Percentiles rank a stretch among this genome's conserved stretches.
Conservation (phyloP, 352 stramenopile genomes). For the Phytopythium chamaehyphon region DNA sequence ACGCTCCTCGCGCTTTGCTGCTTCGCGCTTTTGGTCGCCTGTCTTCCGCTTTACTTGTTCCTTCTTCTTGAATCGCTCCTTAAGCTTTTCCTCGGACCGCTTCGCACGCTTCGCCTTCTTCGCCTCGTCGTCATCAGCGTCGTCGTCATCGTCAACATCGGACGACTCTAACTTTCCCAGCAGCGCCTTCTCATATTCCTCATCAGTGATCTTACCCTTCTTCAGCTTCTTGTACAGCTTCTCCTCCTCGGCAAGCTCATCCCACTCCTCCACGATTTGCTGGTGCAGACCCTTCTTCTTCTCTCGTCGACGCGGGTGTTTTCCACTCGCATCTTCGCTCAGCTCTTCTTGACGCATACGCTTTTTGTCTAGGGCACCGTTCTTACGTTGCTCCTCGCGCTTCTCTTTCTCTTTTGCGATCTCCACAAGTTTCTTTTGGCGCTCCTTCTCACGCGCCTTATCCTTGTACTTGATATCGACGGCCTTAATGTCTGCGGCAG, state of each 20-base stretch:
- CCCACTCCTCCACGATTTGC: constrained; percentile 99
- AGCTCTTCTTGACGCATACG: constrained; percentile 62
- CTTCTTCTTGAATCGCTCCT: constrained; percentile 85
- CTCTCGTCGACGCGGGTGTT: constrained; percentile 74
- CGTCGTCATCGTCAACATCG: constrained; percentile 28
- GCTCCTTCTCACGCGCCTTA: constrained; percentile 94
- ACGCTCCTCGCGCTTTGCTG: constrained; percentile 71
- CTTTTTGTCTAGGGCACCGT: constrained; percentile 51
- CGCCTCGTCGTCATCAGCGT: constrained; percentile 33
- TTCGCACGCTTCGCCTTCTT: constrained; percentile 53
- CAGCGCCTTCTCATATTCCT: constrained; percentile 87
- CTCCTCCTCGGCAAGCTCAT: constrained; percentile 97
- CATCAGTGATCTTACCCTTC: constrained; percentile 96
- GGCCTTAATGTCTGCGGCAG: constrained; percentile 85
- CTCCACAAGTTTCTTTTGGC: constrained; percentile 92
- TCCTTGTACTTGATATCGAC: constrained; percentile 94
- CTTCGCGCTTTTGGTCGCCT: constrained; percentile 63
- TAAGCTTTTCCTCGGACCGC: constrained; percentile 55
- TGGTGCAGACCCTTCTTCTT: constrained; percentile 97
- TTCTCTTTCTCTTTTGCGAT: constrained; percentile 71
- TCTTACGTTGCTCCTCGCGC: constrained; percentile 49
- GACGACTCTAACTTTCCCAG: constrained; percentile 43
- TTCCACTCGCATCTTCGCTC: constrained; percentile 53
- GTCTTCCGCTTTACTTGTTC: constrained; percentile 72
- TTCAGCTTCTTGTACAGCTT: constrained; percentile 97